Conservation (phyloP, 1,284 basidiomycete species). For the Schizophyllum commune region DNA sequence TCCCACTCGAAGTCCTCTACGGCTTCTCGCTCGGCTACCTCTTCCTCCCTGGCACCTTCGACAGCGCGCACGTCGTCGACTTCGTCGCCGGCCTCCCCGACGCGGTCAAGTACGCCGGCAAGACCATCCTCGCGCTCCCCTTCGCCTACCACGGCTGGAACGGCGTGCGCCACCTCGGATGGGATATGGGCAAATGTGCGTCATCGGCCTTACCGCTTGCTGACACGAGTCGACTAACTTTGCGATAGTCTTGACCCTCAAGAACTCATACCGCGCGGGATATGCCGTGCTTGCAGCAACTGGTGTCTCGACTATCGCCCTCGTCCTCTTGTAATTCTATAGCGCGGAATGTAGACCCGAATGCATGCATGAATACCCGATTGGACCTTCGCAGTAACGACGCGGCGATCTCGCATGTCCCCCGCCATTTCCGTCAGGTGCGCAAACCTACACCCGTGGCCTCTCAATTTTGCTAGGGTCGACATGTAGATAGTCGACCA, state of each 20-base stretch:
- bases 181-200: conserved; percentile 90
- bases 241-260: conserved; percentile 66
- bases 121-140: conserved; percentile 72
- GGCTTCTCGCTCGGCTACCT: conserved; percentile 86
- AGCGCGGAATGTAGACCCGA: not conserved
- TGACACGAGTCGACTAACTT: conserved; percentile 3
- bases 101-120: conserved; percentile 67
- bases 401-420: too few species aligned
- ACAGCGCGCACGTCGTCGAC: conserved; percentile 74
- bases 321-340: conserved; percentile 40
- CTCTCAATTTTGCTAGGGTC: not conserved
- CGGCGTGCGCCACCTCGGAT: conserved; percentile 85
- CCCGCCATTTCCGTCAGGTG: not conserved
- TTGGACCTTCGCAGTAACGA: not conserved
- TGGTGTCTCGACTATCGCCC: conserved; percentile 64
- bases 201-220: conserved; percentile 5
- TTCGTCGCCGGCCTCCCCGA: conserved; percentile 64
- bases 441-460: not conserved
- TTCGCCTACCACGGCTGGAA: conserved; percentile 91
- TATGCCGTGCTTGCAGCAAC: conserved; percentile 82
- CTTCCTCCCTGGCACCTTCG: conserved; percentile 71
- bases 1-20: conserved; percentile 72
- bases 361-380: not conserved
- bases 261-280: conserved; percentile 71
- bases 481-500: conserved; percentile 1